Base-by-base conservation (phyloP, 202 grass and related monocot species). In the Zoysia matrella region DNA sequence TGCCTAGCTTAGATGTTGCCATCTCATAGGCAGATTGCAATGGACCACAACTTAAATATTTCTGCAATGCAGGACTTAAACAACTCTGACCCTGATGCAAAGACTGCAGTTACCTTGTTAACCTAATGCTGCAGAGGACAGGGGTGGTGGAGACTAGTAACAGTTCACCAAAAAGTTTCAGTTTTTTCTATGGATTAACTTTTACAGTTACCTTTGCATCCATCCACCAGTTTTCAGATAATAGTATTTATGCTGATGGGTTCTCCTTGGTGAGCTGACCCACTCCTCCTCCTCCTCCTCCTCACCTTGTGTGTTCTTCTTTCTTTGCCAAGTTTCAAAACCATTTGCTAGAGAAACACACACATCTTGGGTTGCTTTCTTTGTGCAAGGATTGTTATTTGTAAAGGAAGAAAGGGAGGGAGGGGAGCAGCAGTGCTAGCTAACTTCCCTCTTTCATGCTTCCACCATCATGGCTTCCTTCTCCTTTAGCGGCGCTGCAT, bases 31-130 rank as follows among this genome's bases (percentile, higher is more conserved):
- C 70, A 74, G 60, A 76, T 49, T 55, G 78, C 71, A 58, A 70
- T 67, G 88, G 88, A 89, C 88, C 88, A 82, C 83, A 52, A 60
- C 67, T 78, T 85, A 85, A 73, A 89, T 85, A 78, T 82, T 74
- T 36, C 61, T 86, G 83, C 72, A 54, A 86, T 78, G 15, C 67
- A 82, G 67, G 67, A 73, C 78, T 78, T 78, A 74, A 85, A 86
- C 40, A 86, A 82, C 78, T 89, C 87, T 86, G 83, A 78, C 78
- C 73, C 61, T 73, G 87, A 86, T 89, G 73, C 61, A 72, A 89
- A 82, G 67, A 61, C 67, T 78, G 52, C 61, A 82, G 78, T 78
- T 85, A 78, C 83, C 73, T 63, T 60, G 61, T 77, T 85, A 81
- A 68, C 73, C 16, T 82, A 85, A 46, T 77, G 52, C 3, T 67